Evolutionary conservation across 2,329 filamentous ascomycete genomes (phyloP), one percentile per base, ranked within the genome.

Genomic region (Rhytidhysteron rufulum): DNA sequence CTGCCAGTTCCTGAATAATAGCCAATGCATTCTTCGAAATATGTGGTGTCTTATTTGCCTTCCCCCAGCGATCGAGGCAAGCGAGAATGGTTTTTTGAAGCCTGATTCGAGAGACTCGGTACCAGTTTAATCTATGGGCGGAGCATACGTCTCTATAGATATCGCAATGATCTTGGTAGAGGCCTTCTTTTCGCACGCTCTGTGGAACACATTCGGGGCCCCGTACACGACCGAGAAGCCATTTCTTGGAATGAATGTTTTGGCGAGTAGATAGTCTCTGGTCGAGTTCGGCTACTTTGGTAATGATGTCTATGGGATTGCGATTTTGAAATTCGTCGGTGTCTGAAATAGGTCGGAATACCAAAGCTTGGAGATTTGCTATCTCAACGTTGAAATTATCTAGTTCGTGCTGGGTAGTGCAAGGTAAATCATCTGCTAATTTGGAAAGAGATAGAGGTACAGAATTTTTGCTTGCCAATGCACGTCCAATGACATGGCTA

Each of bases 151-250:
- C 16, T 8, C 16, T 4, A 16, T 30, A 16, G 3, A 30, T 16
- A 8, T 30, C 13, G 27, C 27, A 50, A n/a, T 37, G 16, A 8
- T 42, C 35, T 17, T 32, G 30, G 29, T 49, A 47, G 10, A 49
- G 8, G 9, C 48, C 48, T 21, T 45, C 43, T 20, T 44, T 31
- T 11, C 42, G 30, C 8, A 50, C 39, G 11, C 29, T 20, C 19
- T 44, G 34, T n/a, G 45, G 46, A 17, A 49, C 34, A 10, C 30
- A 31, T 9, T 47, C 29, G 16, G 31, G 32, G 5, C 15, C 24
- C 9, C 25, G 25, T 21, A 47, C 17, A 21, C 31, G 21, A 18
- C 34, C 32, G 17, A 42, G 31, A 18, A 10, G 34, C 39, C 36
- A 45, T 18, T 46, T 20, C 4, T 18, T 11, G 16, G 47, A 43